Percentiles rank a stretch among this genome's conserved stretches.
phyloP scores from a whole-genome alignment of 305 asterid genomes.

The Striga hermonthica region DNA sequence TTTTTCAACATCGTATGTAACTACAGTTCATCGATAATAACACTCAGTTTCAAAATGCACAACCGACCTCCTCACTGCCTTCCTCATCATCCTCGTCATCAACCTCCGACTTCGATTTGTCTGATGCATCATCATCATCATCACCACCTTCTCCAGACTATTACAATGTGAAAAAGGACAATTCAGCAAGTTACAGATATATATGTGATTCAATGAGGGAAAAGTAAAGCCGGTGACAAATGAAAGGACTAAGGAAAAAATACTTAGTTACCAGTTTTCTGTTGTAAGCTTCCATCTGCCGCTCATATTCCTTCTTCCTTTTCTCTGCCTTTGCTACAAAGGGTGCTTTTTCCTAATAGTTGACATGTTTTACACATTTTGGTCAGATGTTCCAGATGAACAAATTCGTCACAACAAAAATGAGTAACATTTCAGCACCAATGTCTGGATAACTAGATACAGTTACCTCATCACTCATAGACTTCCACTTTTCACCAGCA shows the following conservation, averaged over 20 bases:
- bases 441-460: not conserved
- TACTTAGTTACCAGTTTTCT: constrained; percentile 50
- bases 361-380: not conserved
- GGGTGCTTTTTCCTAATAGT: constrained; percentile 59
- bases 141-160: constrained; percentile 59
- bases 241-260: not conserved
- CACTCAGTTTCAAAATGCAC: not conserved
- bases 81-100: constrained; percentile 47
- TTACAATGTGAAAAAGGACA: constrained; percentile 16
- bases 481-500: constrained; percentile 72
- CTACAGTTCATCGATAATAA: not conserved
- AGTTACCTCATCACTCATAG: constrained; percentile 54
- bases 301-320: constrained; percentile 61
- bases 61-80: constrained; percentile 62
- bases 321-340: constrained; percentile 48
- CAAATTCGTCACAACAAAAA: not conserved
- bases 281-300: constrained; percentile 64
- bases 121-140: constrained; percentile 61
- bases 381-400: not conserved
- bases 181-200: constrained; percentile 12
- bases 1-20: constrained; percentile 1
- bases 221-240: not conserved
- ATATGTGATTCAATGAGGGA: not conserved
- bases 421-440: not conserved
- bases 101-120: constrained; percentile 71